These are phyloP conservation scores for Candida anutae DNA, from an alignment of 1,139 yeast species.

Conservation along the genomic window DNA sequence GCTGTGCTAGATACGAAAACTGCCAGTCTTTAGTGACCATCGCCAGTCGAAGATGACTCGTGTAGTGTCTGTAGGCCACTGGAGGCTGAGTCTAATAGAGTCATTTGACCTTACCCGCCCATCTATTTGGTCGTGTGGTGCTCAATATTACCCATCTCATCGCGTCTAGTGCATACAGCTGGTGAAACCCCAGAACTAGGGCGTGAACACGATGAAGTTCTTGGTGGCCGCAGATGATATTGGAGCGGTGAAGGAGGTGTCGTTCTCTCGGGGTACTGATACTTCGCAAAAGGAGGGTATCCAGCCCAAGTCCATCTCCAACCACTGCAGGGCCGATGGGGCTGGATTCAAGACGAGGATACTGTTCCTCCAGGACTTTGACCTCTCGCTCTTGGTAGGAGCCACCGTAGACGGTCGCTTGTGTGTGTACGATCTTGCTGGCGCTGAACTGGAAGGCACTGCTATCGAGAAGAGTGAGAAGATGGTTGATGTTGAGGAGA, in stretches of 20 bases:
- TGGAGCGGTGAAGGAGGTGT: slow-evolving; percentile 49
- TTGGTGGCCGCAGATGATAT: slow-evolving; percentile 50
- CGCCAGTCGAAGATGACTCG: no score
- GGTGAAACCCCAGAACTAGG: no score
- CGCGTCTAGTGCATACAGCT: no score
- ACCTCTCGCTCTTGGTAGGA: slow-evolving; percentile 30
- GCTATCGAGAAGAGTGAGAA: no score
- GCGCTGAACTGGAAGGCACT: slow-evolving; percentile 6
- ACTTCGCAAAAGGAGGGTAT: slow-evolving; percentile 53
- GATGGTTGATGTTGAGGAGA: no score
- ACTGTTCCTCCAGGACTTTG: slow-evolving; percentile 17
- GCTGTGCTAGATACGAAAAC: no score
- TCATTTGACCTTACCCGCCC: no score
- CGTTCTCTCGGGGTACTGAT: slow-evolving; percentile 56
- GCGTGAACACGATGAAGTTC: slow-evolving; percentile 42
- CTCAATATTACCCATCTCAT: no score
- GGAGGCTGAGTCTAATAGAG: no score
- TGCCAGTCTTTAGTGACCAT: no score
- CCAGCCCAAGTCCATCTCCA: slow-evolving; percentile 44
- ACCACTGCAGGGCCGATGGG: slow-evolving; percentile 29
- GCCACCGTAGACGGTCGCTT: slow-evolving; percentile 37
- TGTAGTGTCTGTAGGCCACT: no score
- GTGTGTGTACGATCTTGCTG: slow-evolving; percentile 25
- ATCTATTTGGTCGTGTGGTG: no score
- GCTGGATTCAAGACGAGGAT: slow-evolving; percentile 21